These are phyloP conservation scores for Carex cristatella DNA, from an alignment of 176 grass and related monocot genomes.

Conservation along the genomic window DNA sequence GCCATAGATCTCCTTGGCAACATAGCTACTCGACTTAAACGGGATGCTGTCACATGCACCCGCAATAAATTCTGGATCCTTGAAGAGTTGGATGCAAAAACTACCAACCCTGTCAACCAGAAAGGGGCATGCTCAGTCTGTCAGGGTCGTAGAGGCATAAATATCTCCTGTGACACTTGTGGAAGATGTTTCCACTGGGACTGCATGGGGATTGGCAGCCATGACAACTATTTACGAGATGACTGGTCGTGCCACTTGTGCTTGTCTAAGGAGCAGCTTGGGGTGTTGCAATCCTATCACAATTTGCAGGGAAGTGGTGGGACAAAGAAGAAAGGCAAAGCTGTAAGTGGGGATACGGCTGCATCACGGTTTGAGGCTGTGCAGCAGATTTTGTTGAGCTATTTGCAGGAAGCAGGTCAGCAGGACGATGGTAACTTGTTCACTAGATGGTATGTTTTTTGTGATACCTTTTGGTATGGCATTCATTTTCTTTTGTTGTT, in stretches of 20 bases:
- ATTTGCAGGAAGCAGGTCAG: conserved; percentile 75
- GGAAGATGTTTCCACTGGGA: conserved; percentile 91
- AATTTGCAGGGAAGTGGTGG: conserved; percentile 52
- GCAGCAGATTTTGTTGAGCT: conserved; percentile 85
- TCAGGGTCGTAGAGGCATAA: conserved; percentile 65
- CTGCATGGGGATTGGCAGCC: conserved; percentile 62
- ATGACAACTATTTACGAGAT: conserved; percentile 51
- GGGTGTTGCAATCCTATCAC: conserved; percentile 58
- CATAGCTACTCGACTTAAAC: conserved; percentile 92
- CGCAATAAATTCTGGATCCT: conserved; percentile 85
- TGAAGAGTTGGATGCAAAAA: conserved; percentile 49
- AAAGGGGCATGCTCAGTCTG: conserved; percentile 81
- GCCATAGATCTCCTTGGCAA: conserved; percentile 94
- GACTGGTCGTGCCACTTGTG: conserved; percentile 78
- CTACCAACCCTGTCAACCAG: conserved; percentile 26
- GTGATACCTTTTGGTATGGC: conserved; percentile 9
- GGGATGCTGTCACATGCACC: conserved; percentile 62
- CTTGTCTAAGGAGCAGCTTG: conserved; percentile 76
- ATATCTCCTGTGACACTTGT: conserved; percentile 67
- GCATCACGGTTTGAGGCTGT: conserved; percentile 49
- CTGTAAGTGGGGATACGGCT: conserved; percentile 37
- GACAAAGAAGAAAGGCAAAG: conserved; percentile 37
- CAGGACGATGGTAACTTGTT: conserved; percentile 84
- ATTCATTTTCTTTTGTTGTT: conserved; percentile 4
- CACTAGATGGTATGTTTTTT: conserved; percentile 72